Percentiles rank a stretch among this genome's conserved stretches.
Evolutionary conservation across 2,329 filamentous ascomycete species (phyloP).

Genomic region (Diaporthe velutina): DNA sequence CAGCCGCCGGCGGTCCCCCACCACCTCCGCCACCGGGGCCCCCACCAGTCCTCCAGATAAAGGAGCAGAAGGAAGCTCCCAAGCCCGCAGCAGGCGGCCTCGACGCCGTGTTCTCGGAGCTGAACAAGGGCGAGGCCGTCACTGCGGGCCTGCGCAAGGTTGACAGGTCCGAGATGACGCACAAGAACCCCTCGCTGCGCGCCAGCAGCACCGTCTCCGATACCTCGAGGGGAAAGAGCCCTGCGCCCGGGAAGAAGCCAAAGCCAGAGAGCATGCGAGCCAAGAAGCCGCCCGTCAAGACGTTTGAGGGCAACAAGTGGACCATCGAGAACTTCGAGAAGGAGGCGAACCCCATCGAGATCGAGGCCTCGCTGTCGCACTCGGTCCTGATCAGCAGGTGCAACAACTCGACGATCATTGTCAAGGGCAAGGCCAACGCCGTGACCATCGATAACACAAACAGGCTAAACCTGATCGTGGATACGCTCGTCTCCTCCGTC

Average conservation of each 20-base stretch:
- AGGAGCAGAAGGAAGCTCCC: constrained; percentile 60
- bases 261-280: constrained; percentile 88
- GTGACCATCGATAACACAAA: constrained; percentile 93
- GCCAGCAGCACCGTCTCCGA: constrained; percentile 78
- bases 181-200: constrained; percentile 94
- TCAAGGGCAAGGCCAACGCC: constrained; percentile 96
- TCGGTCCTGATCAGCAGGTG: constrained; percentile 94
- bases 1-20: constrained; percentile 56
- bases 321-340: constrained; percentile 94
- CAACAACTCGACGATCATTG: constrained; percentile 88
- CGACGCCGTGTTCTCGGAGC: constrained; percentile 88
- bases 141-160: constrained; percentile 93
- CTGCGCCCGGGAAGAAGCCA: constrained; percentile 87
- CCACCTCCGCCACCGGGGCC: constrained; percentile 80
- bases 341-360: constrained; percentile 77
- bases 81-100: constrained; percentile 71
- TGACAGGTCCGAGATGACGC: constrained; percentile 95
- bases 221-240: constrained; percentile 80
- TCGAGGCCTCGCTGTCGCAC: constrained; percentile 85
- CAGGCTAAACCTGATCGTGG: constrained; percentile 86
- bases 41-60: constrained; percentile 74
- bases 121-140: constrained; percentile 91
- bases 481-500: constrained; percentile 89
- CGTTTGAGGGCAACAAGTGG: constrained; percentile 93
- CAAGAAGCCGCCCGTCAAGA: constrained; percentile 85